Base-by-base conservation (phyloP, 208 protist genomes). In the Crithidia mellificae region DNA sequence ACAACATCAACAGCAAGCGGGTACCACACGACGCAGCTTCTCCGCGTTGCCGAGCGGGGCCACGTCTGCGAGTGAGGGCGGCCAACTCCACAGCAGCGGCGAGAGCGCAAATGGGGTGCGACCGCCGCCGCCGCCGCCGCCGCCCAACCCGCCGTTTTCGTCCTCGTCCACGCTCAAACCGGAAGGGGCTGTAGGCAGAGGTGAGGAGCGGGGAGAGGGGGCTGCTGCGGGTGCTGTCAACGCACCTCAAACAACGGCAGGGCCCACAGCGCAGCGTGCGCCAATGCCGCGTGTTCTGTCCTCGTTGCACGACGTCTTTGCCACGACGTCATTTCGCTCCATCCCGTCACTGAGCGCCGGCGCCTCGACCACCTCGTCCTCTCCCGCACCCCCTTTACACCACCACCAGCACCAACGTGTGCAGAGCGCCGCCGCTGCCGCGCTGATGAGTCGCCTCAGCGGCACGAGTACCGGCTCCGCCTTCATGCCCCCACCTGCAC, bases 301-400 rank as follows among this genome's bases (percentile, higher is more conserved):
- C 44, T 53, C 44, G 17, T 30, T 64, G 6, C 5, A 12, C 0
- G 58, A 64, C 14, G 44, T 64, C 17, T 64, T 51, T 44, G 19
- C 27, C 14, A 44, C 58, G 7, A 44, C 44, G 22, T 64, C 58
- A 2, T 51, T 53, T 11, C 58, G 58, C 5, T 64, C 57, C 34
- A 52, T 71, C 9, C 19, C 49, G 8, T 53, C 9, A 14, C 4
- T 50, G 2, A 36, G 19, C 53, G 12, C 25, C 6, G 39, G 43
- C n/a, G 22, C 22, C 39, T 17, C 54, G 19, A 20, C 46, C n/a
- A 50, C 44, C 15, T 56, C 64, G 1, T n/a, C 43, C 24, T 32
- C 62, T 3, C 6, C 38, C 17, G 25, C 51, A 5, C n/a, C 44
- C n/a, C n/a, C n/a, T n/a, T n/a, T n/a, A 24, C 41, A 19, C 41